Base-by-base conservation (phyloP, 169 alveolate species). In the Miamiensis avidus region DNA sequence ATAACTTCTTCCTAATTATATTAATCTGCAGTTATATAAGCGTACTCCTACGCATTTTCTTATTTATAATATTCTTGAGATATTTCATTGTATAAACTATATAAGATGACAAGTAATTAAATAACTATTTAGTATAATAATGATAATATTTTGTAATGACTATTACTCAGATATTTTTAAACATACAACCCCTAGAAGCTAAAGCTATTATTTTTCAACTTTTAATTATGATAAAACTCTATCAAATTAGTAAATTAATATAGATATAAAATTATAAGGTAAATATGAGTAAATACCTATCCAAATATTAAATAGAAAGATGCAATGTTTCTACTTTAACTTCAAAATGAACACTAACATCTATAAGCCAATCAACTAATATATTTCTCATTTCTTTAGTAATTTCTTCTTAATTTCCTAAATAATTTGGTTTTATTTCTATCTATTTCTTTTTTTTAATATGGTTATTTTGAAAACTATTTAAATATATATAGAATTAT, bases 1-100 rank as follows among this genome's bases (percentile, higher is more conserved):
- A 94, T 90, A 0, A 94, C 89, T 83, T 94, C 88, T 29, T 65
- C 83, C 16, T 93, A 82, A 34, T 91, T 82, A 75, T 92, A 94
- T 69, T 94, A 95, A 75, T 94, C 95, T 1, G 95, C 97, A 31
- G 97, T 94, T 26, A 94, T 92, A 81, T 92, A 94, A 15, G 96
- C 92, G 82, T 94, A 94, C 33, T 93, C 95, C 0, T 83, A 31
- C 6, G 96, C 89, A 74, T 94, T 94, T 79, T 94, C 95, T 89
- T 92, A 77, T 64, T 93, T 93, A 88, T 96, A 96, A 81, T 96
- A 96, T 77, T 96, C 98, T 89, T 91, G 95, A 0, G 98, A 95
- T 73, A 91, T 93, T 85, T 96, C 98, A 83, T 95, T 90, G 79
- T 88, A 94, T 25, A 94, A 96, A 87, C 89, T 85, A 49, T 26